A percentile compares a stretch with the other conserved stretches of the same genome.
Conservation (phyloP, 2,329 filamentous ascomycete species). For the Hypoxylon sp. region DNA sequence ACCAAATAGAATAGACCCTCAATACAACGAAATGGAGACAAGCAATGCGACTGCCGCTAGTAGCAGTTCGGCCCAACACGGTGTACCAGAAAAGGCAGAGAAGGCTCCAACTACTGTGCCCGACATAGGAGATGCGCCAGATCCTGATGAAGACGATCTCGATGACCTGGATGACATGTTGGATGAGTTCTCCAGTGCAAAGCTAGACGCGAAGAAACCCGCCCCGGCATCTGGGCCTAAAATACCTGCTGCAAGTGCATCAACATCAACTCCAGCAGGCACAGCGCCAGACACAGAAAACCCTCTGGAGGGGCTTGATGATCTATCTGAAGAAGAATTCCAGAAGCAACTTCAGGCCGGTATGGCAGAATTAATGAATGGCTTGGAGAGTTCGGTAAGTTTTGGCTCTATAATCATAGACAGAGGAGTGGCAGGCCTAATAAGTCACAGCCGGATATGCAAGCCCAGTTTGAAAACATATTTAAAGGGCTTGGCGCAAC, state of each 20-base stretch:
- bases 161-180: constrained; percentile 96
- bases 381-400: constrained; percentile 72
- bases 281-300: constrained; percentile 45
- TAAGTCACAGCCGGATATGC: constrained; percentile 72
- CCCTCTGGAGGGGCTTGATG: constrained; percentile 55
- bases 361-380: constrained; percentile 86
- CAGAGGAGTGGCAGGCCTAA: background rate
- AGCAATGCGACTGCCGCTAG: constrained; percentile 34
- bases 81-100: constrained; percentile 42
- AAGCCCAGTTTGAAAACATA: constrained; percentile 82
- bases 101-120: constrained; percentile 46
- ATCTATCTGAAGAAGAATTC: constrained; percentile 80
- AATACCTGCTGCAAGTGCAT: constrained; percentile 44
- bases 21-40: constrained; percentile 41
- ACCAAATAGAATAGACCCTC: background rate
- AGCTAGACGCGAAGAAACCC: constrained; percentile 64
- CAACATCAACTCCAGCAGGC: constrained; percentile 26
- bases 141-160: constrained; percentile 92
- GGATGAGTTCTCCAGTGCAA: constrained; percentile 84
- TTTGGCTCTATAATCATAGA: background rate
- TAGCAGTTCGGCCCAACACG: constrained; percentile 35
- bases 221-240: constrained; percentile 45
- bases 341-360: constrained; percentile 88
- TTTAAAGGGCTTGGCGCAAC: constrained; percentile 77
- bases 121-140: constrained; percentile 73